A percentile compares a stretch with the other conserved stretches of the same genome.
Evolutionary conservation across 805 yeast species (phyloP).

Genomic region (Sugiyamaella marilandica): DNA sequence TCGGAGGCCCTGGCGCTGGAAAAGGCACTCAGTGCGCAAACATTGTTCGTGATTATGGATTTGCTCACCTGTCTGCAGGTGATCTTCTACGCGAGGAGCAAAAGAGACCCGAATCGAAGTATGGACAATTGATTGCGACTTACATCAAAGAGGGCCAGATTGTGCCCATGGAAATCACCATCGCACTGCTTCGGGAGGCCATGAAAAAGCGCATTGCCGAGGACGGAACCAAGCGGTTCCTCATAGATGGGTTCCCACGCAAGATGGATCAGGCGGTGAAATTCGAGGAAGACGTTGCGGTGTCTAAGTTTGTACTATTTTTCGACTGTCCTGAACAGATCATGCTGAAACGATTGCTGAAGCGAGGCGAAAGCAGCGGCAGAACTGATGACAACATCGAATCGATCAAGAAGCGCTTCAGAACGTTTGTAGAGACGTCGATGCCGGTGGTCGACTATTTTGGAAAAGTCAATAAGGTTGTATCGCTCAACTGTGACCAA

Average conservation of each 20-base stretch:
- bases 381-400: constrained; percentile 91
- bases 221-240: constrained; percentile 58
- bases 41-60: constrained; percentile 72
- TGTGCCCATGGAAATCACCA: constrained; percentile 90
- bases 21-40: constrained; percentile 95
- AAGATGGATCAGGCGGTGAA: constrained; percentile 96
- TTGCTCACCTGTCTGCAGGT: constrained; percentile 93
- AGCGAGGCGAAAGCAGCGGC: constrained; percentile 93
- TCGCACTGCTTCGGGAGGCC: constrained; percentile 76
- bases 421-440: constrained; percentile 77
- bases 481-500: constrained; percentile 71
- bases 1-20: constrained; percentile 98
- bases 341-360: constrained; percentile 78
- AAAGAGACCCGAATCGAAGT: constrained; percentile 70
- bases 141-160: constrained; percentile 83
- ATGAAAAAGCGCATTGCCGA: constrained; percentile 45
- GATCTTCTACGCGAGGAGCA: constrained; percentile 93
- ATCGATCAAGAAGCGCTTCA: constrained; percentile 84
- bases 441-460: constrained; percentile 90
- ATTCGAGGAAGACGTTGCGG: constrained; percentile 66
- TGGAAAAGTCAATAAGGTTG: constrained; percentile 67
- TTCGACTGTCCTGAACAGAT: constrained; percentile 66
- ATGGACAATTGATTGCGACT: constrained; percentile 78
- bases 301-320: constrained; percentile 35
- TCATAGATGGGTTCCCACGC: constrained; percentile 95